Evolutionary conservation across 2,329 filamentous ascomycete genomes (phyloP).

Genomic region (Botryotinia convoluta): DNA sequence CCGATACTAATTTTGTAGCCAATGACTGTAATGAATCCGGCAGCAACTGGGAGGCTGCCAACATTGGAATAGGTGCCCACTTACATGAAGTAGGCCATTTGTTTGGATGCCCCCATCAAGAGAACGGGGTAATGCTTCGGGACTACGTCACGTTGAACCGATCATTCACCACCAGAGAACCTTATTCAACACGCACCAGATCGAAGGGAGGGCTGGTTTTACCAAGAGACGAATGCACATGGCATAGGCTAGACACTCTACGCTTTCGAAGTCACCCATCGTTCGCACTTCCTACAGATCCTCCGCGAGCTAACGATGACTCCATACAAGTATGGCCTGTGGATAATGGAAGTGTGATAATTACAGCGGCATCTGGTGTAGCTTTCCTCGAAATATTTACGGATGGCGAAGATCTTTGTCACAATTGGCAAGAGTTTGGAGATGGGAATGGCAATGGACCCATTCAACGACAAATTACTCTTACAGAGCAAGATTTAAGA

Average conservation of each 20-base stretch:
- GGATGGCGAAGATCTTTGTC: slow-evolving; percentile 79
- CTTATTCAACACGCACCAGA: slow-evolving; percentile 83
- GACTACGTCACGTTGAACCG: slow-evolving; percentile 85
- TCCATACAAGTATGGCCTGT: slow-evolving; percentile 85
- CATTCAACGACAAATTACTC: slow-evolving; percentile 67
- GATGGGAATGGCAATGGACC: slow-evolving; percentile 56
- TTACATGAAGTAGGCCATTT: slow-evolving; percentile 88
- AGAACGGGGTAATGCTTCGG: slow-evolving; percentile 85
- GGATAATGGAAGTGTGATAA: slow-evolving; percentile 70
- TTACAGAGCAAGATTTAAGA: slow-evolving; percentile 74
- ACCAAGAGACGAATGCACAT: slow-evolving; percentile 79
- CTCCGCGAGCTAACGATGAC: slow-evolving; percentile 60
- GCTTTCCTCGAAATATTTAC: slow-evolving; percentile 80
- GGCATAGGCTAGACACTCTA: slow-evolving; percentile 86
- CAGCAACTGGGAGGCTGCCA: slow-evolving; percentile 93
- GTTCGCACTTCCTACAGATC: slow-evolving; percentile 80
- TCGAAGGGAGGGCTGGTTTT: slow-evolving; percentile 74
- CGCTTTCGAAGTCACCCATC: slow-evolving; percentile 88
- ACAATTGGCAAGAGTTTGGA: slow-evolving; percentile 76
- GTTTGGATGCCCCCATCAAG: slow-evolving; percentile 86
- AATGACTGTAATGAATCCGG: slow-evolving; percentile 86
- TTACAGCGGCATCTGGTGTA: slow-evolving; percentile 78
- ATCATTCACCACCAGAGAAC: slow-evolving; percentile 76
- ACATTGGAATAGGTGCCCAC: slow-evolving; percentile 90
- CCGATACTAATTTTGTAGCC: slow-evolving; percentile 73